Evolutionary conservation across 495 filamentous ascomycete genomes (phyloP).

Genomic region (Penicillium lagena): DNA sequence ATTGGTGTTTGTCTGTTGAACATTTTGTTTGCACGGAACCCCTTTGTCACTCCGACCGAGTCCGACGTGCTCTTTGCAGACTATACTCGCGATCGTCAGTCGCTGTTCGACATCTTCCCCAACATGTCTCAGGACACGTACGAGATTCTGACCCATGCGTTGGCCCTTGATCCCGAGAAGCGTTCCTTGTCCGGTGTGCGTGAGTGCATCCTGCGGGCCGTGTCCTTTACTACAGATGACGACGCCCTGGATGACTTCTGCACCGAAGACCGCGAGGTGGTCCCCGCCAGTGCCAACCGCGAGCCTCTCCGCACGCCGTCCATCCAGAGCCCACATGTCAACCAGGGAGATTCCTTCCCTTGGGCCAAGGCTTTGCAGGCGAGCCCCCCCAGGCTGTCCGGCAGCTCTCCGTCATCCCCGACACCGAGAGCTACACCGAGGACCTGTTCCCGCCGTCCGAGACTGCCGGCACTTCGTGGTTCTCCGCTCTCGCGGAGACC

Average conservation of each 20-base stretch:
- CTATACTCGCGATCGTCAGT: conserved; percentile 86
- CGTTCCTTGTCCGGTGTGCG: conserved; percentile 74
- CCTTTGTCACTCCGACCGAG: conserved; percentile 80
- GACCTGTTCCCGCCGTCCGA: conserved; percentile 83
- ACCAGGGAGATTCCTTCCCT: conserved; percentile 77
- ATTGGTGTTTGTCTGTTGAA: conserved; percentile 94
- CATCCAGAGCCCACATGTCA: conserved; percentile 78
- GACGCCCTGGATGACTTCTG: conserved; percentile 91
- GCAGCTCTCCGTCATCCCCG: conserved; percentile 81
- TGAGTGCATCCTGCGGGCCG: conserved; percentile 65
- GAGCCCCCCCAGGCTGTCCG: conserved; percentile 67
- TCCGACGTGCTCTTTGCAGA: conserved; percentile 86
- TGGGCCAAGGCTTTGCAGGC: conserved; percentile 90
- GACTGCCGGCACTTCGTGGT: conserved; percentile 63
- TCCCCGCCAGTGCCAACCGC: conserved; percentile 77
- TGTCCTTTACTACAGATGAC: conserved; percentile 94
- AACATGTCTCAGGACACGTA: conserved; percentile 98
- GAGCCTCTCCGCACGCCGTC: conserved; percentile 96
- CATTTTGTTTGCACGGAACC: conserved; percentile 91
- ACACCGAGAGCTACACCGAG: conserved; percentile 73
- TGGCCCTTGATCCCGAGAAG: conserved; percentile 86
- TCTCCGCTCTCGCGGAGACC: conserved; percentile 60
- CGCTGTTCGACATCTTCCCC: conserved; percentile 95
- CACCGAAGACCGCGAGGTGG: conserved; percentile 64
- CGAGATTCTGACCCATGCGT: conserved; percentile 79